Evolutionary conservation across 2,329 filamentous ascomycete genomes (phyloP).

Genomic region (Pleurostoma richardsiae): DNA sequence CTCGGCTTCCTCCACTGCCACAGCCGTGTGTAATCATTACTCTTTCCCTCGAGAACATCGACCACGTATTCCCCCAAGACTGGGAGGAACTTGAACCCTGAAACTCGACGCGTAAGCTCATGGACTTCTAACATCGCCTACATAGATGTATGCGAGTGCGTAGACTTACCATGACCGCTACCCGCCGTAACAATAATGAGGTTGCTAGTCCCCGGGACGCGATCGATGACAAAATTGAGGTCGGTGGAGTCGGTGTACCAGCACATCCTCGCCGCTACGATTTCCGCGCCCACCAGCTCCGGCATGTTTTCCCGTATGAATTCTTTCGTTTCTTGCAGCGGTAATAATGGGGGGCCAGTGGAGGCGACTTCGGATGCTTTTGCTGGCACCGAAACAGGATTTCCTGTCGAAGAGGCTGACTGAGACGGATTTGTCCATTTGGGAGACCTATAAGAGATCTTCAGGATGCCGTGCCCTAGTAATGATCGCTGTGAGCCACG

Average conservation of each 20-base stretch:
- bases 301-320: neutral
- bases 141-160: too few relatives aligned
- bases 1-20: too few relatives aligned
- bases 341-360: too few relatives aligned
- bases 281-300: neutral
- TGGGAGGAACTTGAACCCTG: too few relatives aligned
- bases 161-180: neutral
- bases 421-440: neutral
- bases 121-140: too few relatives aligned
- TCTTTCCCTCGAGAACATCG: too few relatives aligned
- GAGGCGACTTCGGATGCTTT: too few relatives aligned
- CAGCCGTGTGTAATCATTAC: too few relatives aligned
- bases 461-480: neutral
- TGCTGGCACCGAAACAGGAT: neutral
- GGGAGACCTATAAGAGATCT: neutral
- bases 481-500: too few relatives aligned
- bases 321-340: too few relatives aligned
- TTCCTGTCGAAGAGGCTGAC: neutral
- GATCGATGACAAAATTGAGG: neutral
- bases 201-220: neutral
- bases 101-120: too few relatives aligned
- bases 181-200: neutral
- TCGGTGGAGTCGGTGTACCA: neutral
- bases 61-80: too few relatives aligned
- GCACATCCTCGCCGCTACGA: neutral